Percentiles rank a stretch among this genome's conserved stretches.
These are phyloP conservation scores for Penicillium sp. DNA, from an alignment of 2,329 filamentous ascomycete genomes.

Conservation along the genomic window DNA sequence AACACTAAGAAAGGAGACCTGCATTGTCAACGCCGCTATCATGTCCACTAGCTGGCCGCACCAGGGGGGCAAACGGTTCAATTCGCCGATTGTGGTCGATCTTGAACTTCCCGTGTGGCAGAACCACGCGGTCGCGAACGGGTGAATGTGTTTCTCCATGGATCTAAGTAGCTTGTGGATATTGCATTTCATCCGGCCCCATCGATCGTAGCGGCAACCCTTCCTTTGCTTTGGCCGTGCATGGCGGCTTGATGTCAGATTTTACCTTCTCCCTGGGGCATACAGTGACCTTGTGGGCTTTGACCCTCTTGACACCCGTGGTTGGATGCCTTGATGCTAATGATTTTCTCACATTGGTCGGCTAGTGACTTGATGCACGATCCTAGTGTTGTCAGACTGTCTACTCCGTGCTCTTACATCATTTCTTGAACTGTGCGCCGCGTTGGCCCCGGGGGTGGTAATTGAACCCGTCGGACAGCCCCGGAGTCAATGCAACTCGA, in stretches of 20 bases:
- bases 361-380: slow-evolving; percentile 1
- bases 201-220: slow-evolving; percentile 3
- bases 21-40: slow-evolving; percentile 75
- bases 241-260: slow-evolving; percentile 17
- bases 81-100: slow-evolving; percentile 83
- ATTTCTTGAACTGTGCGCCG: background rate
- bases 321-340: slow-evolving; percentile 17
- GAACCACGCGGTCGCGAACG: slow-evolving; percentile 3
- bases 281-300: slow-evolving; percentile 15
- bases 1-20: slow-evolving; percentile 62
- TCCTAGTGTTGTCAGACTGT: slow-evolving; percentile 13
- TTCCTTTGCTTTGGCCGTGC: slow-evolving; percentile 6
- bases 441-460: background rate
- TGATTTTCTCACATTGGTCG: slow-evolving; percentile 8
- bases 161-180: background rate
- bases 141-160: background rate
- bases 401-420: slow-evolving; percentile 3
- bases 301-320: slow-evolving; percentile 6
- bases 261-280: slow-evolving; percentile 3
- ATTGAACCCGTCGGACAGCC: slow-evolving; percentile 4
- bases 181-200: background rate
- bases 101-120: slow-evolving; percentile 64
- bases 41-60: slow-evolving; percentile 67
- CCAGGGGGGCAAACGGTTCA: slow-evolving; percentile 58
- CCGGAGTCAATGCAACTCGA: slow-evolving; percentile 1